Evolutionary conservation across 192 early-diverging fungal species (phyloP).

Genomic region (Mortierella alpina): DNA sequence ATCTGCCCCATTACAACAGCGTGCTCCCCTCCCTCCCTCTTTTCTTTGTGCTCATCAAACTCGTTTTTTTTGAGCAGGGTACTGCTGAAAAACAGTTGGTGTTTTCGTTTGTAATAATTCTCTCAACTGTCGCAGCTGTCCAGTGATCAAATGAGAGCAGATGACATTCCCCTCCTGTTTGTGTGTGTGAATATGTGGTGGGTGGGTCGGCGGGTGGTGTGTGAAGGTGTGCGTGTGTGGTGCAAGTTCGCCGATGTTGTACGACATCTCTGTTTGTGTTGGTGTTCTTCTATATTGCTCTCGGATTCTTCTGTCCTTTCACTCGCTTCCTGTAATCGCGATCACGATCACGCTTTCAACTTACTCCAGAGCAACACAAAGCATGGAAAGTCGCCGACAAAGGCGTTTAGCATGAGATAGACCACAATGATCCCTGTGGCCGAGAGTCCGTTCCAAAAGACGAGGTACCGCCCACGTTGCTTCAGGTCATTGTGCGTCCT

Average conservation of each 20-base stretch:
- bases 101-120: too few relatives aligned
- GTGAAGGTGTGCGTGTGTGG: too few relatives aligned
- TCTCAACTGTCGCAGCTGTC: too few relatives aligned
- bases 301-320: neutral
- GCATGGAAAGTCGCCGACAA: slow-evolving; percentile 49
- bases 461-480: slow-evolving; percentile 52
- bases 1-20: too few relatives aligned
- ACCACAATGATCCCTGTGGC: slow-evolving; percentile 39
- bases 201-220: too few relatives aligned
- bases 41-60: too few relatives aligned
- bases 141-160: neutral
- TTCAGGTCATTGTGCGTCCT: slow-evolving; percentile 46
- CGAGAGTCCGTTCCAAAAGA: slow-evolving; percentile 47
- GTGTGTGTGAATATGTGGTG: too few relatives aligned
- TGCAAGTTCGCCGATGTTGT: too few relatives aligned
- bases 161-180: neutral
- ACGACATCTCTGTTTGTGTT: too few relatives aligned
- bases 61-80: too few relatives aligned
- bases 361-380: slow-evolving; percentile 48
- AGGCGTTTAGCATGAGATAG: slow-evolving; percentile 46
- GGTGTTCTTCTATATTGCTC: neutral
- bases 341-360: neutral
- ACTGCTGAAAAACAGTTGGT: too few relatives aligned
- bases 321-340: neutral
- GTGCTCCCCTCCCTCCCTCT: too few relatives aligned